Percentiles rank a stretch among this genome's conserved stretches.
Evolutionary conservation across 352 stramenopile genomes (phyloP).

Genomic region (Globisporangium alternatum): DNA sequence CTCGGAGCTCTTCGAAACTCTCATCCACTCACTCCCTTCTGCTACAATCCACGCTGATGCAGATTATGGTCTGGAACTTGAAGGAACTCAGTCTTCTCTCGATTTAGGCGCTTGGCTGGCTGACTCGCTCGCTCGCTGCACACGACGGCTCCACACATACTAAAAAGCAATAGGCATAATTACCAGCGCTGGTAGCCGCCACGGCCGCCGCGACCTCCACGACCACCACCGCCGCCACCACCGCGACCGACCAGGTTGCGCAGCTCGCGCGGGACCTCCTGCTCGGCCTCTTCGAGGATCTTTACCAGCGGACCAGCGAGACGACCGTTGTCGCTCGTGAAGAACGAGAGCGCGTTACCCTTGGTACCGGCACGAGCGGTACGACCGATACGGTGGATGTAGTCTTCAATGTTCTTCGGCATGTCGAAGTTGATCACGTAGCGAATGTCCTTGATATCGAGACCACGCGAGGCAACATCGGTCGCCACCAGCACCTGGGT

Average conservation of each 20-base stretch:
- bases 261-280: constrained; percentile 88
- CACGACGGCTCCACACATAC: not conserved
- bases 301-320: constrained; percentile 84
- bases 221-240: constrained; percentile 47
- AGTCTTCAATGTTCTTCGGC: constrained; percentile 98
- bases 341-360: constrained; percentile 93
- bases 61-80: constrained; percentile 3
- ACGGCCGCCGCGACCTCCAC: constrained; percentile 48
- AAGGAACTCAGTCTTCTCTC: not conserved
- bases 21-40: not conserved
- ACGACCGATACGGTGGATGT: constrained; percentile 98
- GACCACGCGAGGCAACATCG: constrained; percentile 98
- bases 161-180: constrained; percentile 9
- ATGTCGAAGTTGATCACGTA: constrained; percentile 99
- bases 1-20: not conserved
- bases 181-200: constrained; percentile 50
- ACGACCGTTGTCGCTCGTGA: constrained; percentile 89
- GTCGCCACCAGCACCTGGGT: constrained; percentile 97
- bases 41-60: not conserved
- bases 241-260: constrained; percentile 58
- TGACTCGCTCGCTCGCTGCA: not conserved
- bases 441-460: constrained; percentile 99
- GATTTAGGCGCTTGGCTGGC: not conserved
- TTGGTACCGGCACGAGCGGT: constrained; percentile 97
- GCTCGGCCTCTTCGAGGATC: constrained; percentile 86